Evolutionary conservation across 2,329 filamentous ascomycete genomes (phyloP).

Genomic region (Arthrocladium fulminans): DNA sequence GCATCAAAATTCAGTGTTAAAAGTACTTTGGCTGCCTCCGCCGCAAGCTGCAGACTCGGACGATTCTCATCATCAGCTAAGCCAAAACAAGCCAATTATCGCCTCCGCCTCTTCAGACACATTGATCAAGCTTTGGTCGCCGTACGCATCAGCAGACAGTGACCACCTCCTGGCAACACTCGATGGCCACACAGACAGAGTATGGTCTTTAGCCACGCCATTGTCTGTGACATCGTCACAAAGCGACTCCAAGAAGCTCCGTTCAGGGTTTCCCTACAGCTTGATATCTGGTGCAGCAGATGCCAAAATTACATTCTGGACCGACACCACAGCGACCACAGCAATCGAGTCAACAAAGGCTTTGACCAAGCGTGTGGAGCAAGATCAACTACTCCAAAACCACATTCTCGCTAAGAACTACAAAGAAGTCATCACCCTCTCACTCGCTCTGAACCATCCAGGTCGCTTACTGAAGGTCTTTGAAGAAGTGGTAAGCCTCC

Average conservation of each 20-base stretch:
- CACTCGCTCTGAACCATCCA: conserved; percentile 88
- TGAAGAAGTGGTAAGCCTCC: conserved; percentile 59
- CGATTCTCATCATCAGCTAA: conserved; percentile 20
- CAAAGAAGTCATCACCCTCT: conserved; percentile 83
- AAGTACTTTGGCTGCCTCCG: conserved; percentile 74
- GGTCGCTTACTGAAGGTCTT: conserved; percentile 78
- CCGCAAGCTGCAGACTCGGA: conserved; percentile 31
- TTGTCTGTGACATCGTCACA: conserved; percentile 25
- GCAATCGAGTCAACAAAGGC: conserved; percentile 64
- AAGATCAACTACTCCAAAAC: conserved; percentile 90
- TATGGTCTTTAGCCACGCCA: conserved; percentile 74
- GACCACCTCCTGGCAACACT: conserved; percentile 82
- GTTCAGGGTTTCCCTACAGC: conserved; percentile 43
- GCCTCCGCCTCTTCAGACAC: conserved; percentile 88
- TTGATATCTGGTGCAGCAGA: conserved; percentile 88
- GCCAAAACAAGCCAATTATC: conserved; percentile 38
- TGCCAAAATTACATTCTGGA: conserved; percentile 91
- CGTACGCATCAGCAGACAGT: conserved; percentile 39
- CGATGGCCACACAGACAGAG: conserved; percentile 93
- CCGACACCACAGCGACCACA: conserved; percentile 76
- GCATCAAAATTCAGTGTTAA: conserved; percentile 89
- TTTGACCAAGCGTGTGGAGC: conserved; percentile 72
- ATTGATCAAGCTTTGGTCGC: conserved; percentile 93
- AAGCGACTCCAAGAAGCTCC: conserved; percentile 22
- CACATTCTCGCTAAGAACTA: conserved; percentile 82